phyloP scores from a whole-genome alignment of 768 basidiomycete species.

The Mycena olivaceomarginata region DNA sequence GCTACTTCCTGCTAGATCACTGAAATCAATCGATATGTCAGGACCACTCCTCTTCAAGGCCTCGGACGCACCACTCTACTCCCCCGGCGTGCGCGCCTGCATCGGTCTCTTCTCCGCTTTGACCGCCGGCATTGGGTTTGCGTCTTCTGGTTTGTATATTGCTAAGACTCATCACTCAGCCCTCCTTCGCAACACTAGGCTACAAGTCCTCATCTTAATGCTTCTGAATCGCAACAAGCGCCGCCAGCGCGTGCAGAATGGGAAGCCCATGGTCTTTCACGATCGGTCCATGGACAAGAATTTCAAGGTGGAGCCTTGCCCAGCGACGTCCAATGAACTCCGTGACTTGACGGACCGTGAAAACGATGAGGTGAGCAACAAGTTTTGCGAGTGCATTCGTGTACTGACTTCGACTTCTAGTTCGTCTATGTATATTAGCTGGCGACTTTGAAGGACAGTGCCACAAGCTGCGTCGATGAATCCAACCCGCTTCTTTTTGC shows the following conservation, averaged over 20 bases:
- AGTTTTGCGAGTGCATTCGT: slow-evolving; percentile 8
- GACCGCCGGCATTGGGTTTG: slow-evolving; percentile 5
- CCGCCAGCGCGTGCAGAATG: slow-evolving; percentile 9
- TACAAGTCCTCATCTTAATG: slow-evolving; percentile 9
- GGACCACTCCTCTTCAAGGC: slow-evolving; percentile 13
- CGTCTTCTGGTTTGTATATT: slow-evolving; percentile 7
- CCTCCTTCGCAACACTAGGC: slow-evolving; percentile 15
- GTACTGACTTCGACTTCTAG: slow-evolving; percentile 10
- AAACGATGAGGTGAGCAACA: slow-evolving; percentile 10
- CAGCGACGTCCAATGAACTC: slow-evolving; percentile 13
- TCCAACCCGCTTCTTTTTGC: slow-evolving; percentile 8
- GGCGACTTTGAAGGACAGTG: slow-evolving; percentile 9
- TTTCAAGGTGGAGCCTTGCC: slow-evolving; percentile 13
- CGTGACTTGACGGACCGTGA: slow-evolving; percentile 10
- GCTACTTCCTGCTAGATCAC: slow-evolving; percentile 4
- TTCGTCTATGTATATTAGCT: slow-evolving; percentile 14
- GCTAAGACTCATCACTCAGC: slow-evolving; percentile 11
- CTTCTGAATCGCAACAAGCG: slow-evolving; percentile 12
- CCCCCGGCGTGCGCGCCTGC: slow-evolving; percentile 7
- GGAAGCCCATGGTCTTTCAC: slow-evolving; percentile 8
- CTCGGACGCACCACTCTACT: slow-evolving; percentile 13
- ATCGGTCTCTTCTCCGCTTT: slow-evolving; percentile 10
- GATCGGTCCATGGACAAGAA: slow-evolving; percentile 8
- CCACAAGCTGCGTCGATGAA: slow-evolving; percentile 8
- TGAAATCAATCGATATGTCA: slow-evolving; percentile 8